Conservation (phyloP, 2,329 filamentous ascomycete genomes). For the Cladosporium oxysporum region DNA sequence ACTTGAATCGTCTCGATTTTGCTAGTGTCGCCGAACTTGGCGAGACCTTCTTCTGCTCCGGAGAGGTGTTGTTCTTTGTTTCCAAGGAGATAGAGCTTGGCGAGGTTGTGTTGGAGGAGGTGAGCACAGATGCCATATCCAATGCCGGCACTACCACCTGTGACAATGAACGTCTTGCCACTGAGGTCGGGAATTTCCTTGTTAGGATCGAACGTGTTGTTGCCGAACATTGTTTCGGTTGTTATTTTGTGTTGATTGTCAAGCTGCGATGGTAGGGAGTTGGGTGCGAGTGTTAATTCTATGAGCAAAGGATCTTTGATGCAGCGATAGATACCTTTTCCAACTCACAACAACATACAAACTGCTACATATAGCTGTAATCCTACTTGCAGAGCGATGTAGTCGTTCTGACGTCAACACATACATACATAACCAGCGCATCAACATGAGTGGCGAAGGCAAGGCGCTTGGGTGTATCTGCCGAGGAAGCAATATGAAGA, state of each 20-base stretch:
- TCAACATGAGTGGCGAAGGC: not conserved
- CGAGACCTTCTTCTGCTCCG: conserved; percentile 46
- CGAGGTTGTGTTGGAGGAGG: conserved; percentile 52
- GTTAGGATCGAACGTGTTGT: conserved; percentile 28
- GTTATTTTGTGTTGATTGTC: not conserved
- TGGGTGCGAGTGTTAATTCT: not conserved
- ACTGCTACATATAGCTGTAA: not conserved
- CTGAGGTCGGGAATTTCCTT: conserved; percentile 32
- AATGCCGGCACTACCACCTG: conserved; percentile 31
- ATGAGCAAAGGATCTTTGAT: not conserved
- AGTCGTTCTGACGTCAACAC: conserved; percentile 19
- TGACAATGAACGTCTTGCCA: conserved; percentile 32
- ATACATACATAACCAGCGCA: not conserved
- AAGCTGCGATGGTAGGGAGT: not conserved
- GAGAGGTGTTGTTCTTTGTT: conserved; percentile 53
- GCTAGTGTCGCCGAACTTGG: conserved; percentile 48
- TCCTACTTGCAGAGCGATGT: not conserved
- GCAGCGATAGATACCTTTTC: not conserved
- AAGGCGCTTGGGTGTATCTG: not conserved
- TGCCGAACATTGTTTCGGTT: conserved; percentile 18
- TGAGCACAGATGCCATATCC: conserved; percentile 55
- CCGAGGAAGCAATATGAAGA: not conserved
- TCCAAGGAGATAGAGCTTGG: conserved; percentile 51
- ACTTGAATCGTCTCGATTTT: conserved; percentile 50
- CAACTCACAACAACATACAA: not conserved